A percentile compares a stretch with the other conserved stretches of the same genome.
phyloP scores from a whole-genome alignment of 768 basidiomycete genomes.

The Glaciozyma antarctica region DNA sequence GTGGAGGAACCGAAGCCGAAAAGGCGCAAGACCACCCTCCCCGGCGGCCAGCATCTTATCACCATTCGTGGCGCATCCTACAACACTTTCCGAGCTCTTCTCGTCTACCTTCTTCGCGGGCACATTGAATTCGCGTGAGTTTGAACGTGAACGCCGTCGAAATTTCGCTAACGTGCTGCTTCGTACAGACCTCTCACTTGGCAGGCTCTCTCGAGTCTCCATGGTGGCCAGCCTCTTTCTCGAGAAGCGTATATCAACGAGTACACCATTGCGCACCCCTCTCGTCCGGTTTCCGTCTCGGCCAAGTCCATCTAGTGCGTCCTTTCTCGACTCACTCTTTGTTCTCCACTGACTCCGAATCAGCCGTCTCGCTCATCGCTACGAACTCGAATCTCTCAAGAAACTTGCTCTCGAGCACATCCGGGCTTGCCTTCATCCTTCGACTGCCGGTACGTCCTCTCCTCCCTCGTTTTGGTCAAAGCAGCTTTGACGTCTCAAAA shows the following conservation, averaged over 20 bases:
- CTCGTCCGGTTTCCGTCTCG: neutral
- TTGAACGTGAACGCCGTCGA: neutral
- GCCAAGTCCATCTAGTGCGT: neutral
- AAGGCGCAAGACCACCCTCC: too few species aligned
- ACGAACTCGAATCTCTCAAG: neutral
- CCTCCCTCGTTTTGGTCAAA: too few species aligned
- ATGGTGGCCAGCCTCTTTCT: neutral
- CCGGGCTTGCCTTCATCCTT: neutral
- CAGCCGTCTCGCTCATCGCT: neutral
- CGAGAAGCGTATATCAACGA: neutral
- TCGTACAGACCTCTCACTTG: neutral
- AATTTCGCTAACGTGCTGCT: neutral
- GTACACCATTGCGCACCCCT: neutral
- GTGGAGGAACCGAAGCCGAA: too few species aligned
- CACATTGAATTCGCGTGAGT: neutral
- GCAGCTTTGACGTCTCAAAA: too few species aligned
- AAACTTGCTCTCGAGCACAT: neutral
- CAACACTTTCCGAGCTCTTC: neutral
- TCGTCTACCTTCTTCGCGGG: neutral
- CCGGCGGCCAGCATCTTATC: neutral
- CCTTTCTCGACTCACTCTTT: too few species aligned
- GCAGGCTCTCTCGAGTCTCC: neutral
- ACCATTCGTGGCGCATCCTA: neutral
- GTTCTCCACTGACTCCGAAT: too few species aligned
- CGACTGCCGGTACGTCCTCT: neutral